phyloP scores from a whole-genome alignment of 1,139 yeast genomes.

The Blastobotrys persicus region DNA sequence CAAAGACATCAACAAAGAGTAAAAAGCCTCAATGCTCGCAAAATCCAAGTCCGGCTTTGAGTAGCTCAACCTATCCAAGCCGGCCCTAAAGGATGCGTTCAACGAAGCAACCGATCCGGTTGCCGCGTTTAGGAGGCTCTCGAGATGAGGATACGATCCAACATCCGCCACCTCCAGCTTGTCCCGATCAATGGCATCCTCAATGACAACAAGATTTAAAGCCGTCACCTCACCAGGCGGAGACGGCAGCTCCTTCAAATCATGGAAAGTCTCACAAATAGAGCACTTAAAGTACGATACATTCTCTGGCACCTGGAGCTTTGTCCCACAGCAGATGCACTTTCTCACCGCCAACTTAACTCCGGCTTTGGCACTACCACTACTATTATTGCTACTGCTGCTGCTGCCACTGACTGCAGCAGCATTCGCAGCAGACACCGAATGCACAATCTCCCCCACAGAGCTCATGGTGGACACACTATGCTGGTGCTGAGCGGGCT shows the following conservation, averaged over 20 bases:
- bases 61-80: slow-evolving; percentile 25
- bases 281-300: slow-evolving; percentile 53
- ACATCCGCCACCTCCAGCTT: slow-evolving; percentile 8
- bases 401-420: neutral
- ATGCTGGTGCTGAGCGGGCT: slow-evolving; percentile 11
- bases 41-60: slow-evolving; percentile 33
- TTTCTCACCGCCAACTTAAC: slow-evolving; percentile 16
- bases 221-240: slow-evolving; percentile 19
- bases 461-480: slow-evolving; percentile 29
- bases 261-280: slow-evolving; percentile 34
- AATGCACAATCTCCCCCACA: slow-evolving; percentile 26
- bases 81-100: slow-evolving; percentile 29
- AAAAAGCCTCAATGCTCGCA: slow-evolving; percentile 26
- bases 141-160: slow-evolving; percentile 15
- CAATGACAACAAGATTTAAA: slow-evolving; percentile 10
- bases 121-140: slow-evolving; percentile 20
- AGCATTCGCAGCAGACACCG: slow-evolving; percentile 28
- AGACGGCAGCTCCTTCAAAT: slow-evolving; percentile 15
- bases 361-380: neutral
- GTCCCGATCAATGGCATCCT: slow-evolving; percentile 12
- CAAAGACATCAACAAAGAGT: slow-evolving; percentile 22
- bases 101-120: slow-evolving; percentile 29
- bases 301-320: slow-evolving; percentile 48
- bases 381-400: neutral
- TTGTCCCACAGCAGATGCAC: slow-evolving; percentile 62